Conservation (phyloP, 148 eudicot species). For the Amaranthus hypochondriacus region DNA sequence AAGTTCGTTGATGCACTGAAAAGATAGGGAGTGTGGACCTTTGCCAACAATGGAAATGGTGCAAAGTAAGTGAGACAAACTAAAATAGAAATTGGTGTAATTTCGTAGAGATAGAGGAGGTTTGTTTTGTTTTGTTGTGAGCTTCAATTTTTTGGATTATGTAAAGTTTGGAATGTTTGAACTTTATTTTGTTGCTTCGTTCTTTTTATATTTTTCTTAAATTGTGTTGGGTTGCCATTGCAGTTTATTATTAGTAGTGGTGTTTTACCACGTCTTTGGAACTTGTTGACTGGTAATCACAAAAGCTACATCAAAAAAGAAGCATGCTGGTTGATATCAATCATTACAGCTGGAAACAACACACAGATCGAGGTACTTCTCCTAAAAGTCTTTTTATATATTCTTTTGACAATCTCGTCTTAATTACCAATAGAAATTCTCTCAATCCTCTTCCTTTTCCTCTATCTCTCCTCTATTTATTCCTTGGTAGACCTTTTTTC, state of each 20-base stretch:
- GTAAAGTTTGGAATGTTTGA: background rate
- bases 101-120: too few relatives aligned
- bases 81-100: too few relatives aligned
- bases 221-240: background rate
- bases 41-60: too few relatives aligned
- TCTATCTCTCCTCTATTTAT: too few relatives aligned
- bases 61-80: too few relatives aligned
- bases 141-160: background rate
- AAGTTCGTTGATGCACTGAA: too few relatives aligned
- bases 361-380: slow-evolving; percentile 55
- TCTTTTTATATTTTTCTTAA: background rate
- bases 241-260: slow-evolving; percentile 58
- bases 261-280: slow-evolving; percentile 47
- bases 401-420: too few relatives aligned
- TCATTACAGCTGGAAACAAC: slow-evolving; percentile 68
- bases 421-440: too few relatives aligned
- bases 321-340: slow-evolving; percentile 78
- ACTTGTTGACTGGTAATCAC: slow-evolving; percentile 54
- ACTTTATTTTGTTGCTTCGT: background rate
- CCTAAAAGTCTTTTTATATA: too few relatives aligned
- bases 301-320: slow-evolving; percentile 78
- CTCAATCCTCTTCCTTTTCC: too few relatives aligned
- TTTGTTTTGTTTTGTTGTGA: background rate
- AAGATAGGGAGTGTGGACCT: too few relatives aligned
- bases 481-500: too few relatives aligned